Conservation (phyloP, 2,329 filamentous ascomycete genomes). For the Monosporascus sp. region DNA sequence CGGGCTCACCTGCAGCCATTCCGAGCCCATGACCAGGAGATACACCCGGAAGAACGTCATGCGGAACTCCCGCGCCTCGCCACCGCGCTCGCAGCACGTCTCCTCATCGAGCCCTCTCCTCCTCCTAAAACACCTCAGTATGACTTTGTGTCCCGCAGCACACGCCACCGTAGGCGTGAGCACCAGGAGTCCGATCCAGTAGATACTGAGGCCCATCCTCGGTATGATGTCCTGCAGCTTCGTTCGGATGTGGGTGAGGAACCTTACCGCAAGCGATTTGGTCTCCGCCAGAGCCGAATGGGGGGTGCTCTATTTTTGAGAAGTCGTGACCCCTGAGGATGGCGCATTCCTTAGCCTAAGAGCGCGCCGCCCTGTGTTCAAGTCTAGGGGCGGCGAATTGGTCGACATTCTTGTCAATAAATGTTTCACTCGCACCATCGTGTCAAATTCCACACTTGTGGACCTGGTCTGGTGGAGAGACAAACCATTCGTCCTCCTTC, state of each 20-base stretch:
- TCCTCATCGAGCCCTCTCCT: constrained; percentile 1
- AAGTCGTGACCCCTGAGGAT: too few species aligned
- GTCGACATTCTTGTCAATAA: not conserved
- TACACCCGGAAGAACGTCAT: constrained; percentile 33
- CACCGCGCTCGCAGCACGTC: constrained; percentile 1
- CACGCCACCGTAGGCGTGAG: constrained; percentile 15
- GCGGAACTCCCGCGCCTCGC: constrained; percentile 15
- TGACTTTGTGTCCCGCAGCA: constrained; percentile 9
- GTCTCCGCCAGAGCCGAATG: too few species aligned
- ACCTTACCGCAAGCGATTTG: too few species aligned
- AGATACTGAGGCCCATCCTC: constrained; percentile 18
- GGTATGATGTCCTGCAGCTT: too few species aligned
- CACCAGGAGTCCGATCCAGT: constrained; percentile 19
- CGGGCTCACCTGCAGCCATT: constrained; percentile 43
- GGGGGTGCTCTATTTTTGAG: not conserved
- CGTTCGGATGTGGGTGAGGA: too few species aligned
- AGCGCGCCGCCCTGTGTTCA: too few species aligned
- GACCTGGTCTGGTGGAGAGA: too few species aligned
- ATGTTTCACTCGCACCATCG: not conserved
- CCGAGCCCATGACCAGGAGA: constrained; percentile 43
- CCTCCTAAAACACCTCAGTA: constrained; percentile 6
- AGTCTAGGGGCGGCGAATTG: too few species aligned
- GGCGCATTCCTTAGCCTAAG: too few species aligned
- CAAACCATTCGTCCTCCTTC: not conserved
- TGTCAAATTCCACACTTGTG: not conserved